phyloP scores from a whole-genome alignment of 75 land plant species.

The Picea glauca region DNA sequence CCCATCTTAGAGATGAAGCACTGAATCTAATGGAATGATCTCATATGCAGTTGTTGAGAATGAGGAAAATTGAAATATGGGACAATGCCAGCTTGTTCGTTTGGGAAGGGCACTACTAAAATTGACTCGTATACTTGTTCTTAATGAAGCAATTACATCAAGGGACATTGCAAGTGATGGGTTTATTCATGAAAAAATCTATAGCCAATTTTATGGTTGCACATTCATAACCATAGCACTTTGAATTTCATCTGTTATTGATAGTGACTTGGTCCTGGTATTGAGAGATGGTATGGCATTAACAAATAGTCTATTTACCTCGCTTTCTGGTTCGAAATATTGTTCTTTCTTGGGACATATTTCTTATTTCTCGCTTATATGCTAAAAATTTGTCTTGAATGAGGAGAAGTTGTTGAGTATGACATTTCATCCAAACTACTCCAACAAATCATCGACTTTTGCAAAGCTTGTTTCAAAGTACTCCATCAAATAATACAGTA shows the following conservation, averaged over 20 bases:
- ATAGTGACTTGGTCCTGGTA: no score
- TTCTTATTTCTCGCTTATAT: no score
- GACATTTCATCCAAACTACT: no score
- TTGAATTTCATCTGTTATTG: constrained; percentile 17
- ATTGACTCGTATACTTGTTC: constrained; percentile 49
- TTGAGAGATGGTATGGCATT: constrained; percentile 31
- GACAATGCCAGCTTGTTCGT: constrained; percentile 65
- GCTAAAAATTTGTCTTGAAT: no score
- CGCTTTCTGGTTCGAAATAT: no score
- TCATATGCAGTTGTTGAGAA: constrained; percentile 51
- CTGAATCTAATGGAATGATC: not conserved
- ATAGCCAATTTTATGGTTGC: constrained; percentile 33
- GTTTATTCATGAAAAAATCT: constrained; percentile 50
- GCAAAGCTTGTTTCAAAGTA: no score
- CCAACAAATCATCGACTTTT: no score
- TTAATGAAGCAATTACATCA: constrained; percentile 63
- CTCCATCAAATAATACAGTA: no score
- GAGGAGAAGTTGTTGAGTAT: no score
- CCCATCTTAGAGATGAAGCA: not conserved
- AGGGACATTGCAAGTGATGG: constrained; percentile 62
- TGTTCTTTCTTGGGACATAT: no score
- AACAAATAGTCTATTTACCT: constrained; percentile 17
- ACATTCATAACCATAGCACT: constrained; percentile 62
- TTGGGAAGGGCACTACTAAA: constrained; percentile 62
- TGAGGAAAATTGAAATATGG: constrained; percentile 76